These are phyloP conservation scores for Trametes cubensis DNA, from an alignment of 768 basidiomycete genomes.

Conservation along the genomic window DNA sequence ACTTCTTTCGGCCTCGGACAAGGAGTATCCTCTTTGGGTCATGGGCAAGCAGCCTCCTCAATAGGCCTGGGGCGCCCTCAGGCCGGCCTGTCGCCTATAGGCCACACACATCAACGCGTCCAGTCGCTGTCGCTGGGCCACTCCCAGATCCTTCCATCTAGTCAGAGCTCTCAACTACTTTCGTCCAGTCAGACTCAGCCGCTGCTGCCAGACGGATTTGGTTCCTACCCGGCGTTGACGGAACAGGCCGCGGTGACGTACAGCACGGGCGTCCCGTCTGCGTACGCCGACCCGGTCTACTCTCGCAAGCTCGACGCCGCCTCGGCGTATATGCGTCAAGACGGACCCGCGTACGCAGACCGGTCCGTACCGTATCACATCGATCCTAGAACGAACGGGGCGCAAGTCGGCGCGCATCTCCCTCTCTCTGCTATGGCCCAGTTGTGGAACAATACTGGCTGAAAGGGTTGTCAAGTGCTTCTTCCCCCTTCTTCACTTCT, in stretches of 20 bases:
- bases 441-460: conserved; percentile 24
- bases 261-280: conserved; percentile 22
- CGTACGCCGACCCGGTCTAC: conserved; percentile 26
- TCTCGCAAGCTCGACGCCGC: conserved; percentile 8
- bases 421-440: conserved; percentile 21
- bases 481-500: background rate
- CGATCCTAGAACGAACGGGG: conserved; percentile 1
- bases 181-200: conserved; percentile 18
- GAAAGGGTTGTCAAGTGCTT: background rate
- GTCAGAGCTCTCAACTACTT: background rate
- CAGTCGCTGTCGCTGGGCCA: conserved; percentile 12
- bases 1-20: too few species aligned
- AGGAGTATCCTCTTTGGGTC: too few species aligned
- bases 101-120: conserved; percentile 13
- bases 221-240: conserved; percentile 16
- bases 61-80: conserved; percentile 3
- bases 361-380: conserved; percentile 15
- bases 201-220: conserved; percentile 14
- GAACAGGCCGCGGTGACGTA: conserved; percentile 17
- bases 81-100: background rate
- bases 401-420: background rate
- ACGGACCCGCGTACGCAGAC: conserved; percentile 7
- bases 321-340: conserved; percentile 13
- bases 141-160: conserved; percentile 7
- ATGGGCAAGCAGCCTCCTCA: background rate